Conservation (phyloP, 768 basidiomycete genomes). For the Psilocybe cubensis region DNA sequence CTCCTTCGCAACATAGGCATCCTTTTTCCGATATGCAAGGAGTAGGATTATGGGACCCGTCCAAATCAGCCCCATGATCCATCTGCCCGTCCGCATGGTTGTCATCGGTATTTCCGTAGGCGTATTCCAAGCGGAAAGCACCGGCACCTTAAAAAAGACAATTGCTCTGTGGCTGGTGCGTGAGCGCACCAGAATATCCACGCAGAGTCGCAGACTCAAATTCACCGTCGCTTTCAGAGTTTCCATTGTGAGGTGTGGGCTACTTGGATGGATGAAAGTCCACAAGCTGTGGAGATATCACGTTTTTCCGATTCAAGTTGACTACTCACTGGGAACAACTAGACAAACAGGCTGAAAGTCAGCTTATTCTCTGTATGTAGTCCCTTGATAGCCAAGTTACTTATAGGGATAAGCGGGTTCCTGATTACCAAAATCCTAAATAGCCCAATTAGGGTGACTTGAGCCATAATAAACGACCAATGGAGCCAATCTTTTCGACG, state of each 20-base stretch:
- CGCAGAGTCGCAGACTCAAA: background rate
- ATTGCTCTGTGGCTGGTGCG: too few species aligned
- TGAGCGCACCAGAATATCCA: background rate
- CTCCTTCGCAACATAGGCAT: background rate
- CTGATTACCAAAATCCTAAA: background rate
- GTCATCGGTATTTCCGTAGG: background rate
- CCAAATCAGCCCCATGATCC: background rate
- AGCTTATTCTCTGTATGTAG: too few species aligned
- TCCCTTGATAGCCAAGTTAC: background rate
- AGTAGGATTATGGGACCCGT: background rate
- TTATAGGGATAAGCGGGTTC: background rate
- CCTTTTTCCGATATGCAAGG: background rate
- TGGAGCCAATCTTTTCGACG: constrained; percentile 4
- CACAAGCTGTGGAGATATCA: too few species aligned
- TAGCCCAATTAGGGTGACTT: background rate
- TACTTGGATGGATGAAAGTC: background rate
- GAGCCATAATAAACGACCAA: too few species aligned
- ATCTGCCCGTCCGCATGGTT: background rate
- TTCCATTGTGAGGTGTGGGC: background rate
- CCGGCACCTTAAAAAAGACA: background rate
- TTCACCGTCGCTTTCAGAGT: background rate
- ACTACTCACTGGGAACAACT: too few species aligned
- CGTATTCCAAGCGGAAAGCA: background rate
- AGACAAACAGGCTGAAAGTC: too few species aligned
- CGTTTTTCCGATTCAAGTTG: too few species aligned